Evolutionary conservation across 83 land plant species (phyloP), one percentile per base, ranked within the genome.

Genomic region (Thuja plicata): DNA sequence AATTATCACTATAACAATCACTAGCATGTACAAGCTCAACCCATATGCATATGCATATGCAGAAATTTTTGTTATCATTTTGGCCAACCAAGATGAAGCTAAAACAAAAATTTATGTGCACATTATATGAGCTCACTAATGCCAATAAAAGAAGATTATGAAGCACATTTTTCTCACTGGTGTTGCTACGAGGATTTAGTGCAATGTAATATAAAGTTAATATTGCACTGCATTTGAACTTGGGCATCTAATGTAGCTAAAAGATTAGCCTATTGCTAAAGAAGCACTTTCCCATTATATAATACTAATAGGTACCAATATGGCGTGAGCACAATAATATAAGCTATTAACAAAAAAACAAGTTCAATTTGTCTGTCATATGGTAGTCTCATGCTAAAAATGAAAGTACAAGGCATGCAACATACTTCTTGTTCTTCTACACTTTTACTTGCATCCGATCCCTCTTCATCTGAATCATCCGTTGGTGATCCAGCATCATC

Each of bases 401-500:
- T 41, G 43, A 24, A 21, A 80, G 43, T 80, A 80, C n/a, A 21
- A 80, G 30, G 30, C 24, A 80, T 41, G 13, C 32, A 66, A 40
- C 48, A 21, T 88, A 88, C 90, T 48, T 88, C 60, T 87, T 88
- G 90, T 15, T 85, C 89, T 16, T 86, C 91, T 62, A 57, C 92
- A 87, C 84, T 89, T 48, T 93, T 92, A 88, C 94, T 93, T 6
- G 92, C 94, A 89, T 93, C 91, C 3, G 94, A 83, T 24, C 89
- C 94, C 70, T 93, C 94, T 45, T 76, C 94, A 24, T 88, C 93
- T 46, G 94, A 93, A 43, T 93, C 94, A 92, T 93, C 94, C 3
- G 94, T 90, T 24, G 94, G 94, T 46, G 94, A 93, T n/a, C 94
- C 94, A 46, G 89, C 94, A 90, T 93, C 94, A 89, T 93, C 94